Evolutionary conservation across 1,284 basidiomycete species (phyloP).

Genomic region (Ustilago lituana): DNA sequence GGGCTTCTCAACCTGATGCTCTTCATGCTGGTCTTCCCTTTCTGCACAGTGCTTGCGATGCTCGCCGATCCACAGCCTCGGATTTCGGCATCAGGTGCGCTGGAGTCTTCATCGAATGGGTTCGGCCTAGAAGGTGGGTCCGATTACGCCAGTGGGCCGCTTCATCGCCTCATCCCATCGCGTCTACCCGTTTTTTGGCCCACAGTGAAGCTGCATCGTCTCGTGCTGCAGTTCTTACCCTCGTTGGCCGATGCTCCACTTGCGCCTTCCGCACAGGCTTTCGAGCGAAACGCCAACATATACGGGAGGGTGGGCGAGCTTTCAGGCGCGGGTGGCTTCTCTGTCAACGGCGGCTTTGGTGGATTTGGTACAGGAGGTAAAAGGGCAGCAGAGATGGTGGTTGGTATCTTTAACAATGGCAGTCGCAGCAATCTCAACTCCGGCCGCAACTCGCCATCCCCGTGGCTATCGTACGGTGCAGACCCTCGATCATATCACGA

Average conservation of each 20-base stretch:
- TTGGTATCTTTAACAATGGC: slow-evolving; percentile 42
- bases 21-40: slow-evolving; percentile 65
- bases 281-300: slow-evolving; percentile 36
- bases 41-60: slow-evolving; percentile 64
- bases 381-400: slow-evolving; percentile 50
- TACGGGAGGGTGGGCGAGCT: slow-evolving; percentile 20
- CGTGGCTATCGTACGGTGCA: slow-evolving; percentile 19
- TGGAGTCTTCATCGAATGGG: slow-evolving; percentile 26
- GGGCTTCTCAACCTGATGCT: slow-evolving; percentile 65
- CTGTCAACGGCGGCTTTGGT: slow-evolving; percentile 37
- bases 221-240: slow-evolving; percentile 27
- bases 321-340: slow-evolving; percentile 16
- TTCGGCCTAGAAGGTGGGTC: slow-evolving; percentile 18
- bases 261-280: slow-evolving; percentile 22
- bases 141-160: slow-evolving; percentile 26
- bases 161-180: slow-evolving; percentile 54
- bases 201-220: slow-evolving; percentile 51
- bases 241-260: slow-evolving; percentile 21
- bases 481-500: slow-evolving; percentile 19
- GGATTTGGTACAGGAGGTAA: slow-evolving; percentile 38
- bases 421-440: slow-evolving; percentile 23
- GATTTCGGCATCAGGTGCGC: slow-evolving; percentile 40
- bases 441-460: slow-evolving; percentile 29
- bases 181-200: slow-evolving; percentile 65
- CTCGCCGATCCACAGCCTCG: slow-evolving; percentile 60